Evolutionary conservation across 495 filamentous ascomycete genomes (phyloP), one percentile per base, ranked within the genome.

Genomic region (Staphylotrichum tortipilum): DNA sequence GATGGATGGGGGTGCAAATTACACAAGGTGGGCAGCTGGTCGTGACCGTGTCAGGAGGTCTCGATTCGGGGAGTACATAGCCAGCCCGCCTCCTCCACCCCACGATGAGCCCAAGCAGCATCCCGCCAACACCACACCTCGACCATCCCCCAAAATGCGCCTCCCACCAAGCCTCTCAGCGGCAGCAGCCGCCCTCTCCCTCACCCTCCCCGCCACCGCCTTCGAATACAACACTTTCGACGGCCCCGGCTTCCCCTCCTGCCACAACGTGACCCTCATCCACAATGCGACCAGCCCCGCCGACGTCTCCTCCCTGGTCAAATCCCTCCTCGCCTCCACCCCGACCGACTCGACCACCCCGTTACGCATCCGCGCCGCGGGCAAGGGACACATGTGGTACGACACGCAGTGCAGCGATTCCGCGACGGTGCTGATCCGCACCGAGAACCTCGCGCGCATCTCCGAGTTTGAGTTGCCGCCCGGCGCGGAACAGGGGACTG

Each of bases 341-440:
- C 21, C 4, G 38, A 54, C 58, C 18, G 58, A 58, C 36, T 60
- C 60, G 4, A n/a, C n/a, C n/a, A n/a, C n/a, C n/a, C n/a, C n/a
- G n/a, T n/a, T n/a, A n/a, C 70, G 64, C 1, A 59, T 76, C 21
- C 64, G 73, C 34, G 69, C 71, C 2, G 67, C 66, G 26, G 73
- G 71, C 8, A 74, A 74, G 49, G 73, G 69, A 11, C 73, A 75
- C 49, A 71, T 70, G 62, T 75, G 71, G 73, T 76, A 75, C 50
- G 68, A 76, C 47, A 75, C 73, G 15, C 72, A 73, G 64, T 76
- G 73, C 54, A 68, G 66, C 43, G 65, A 71, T 50, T 57, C 64
- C 24, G 44, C 56, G 22, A 75, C 70, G 7, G 54, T 72, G 53
- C 68, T 76, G 48, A 60, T 76, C 31, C 69, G 63, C 11, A 76